Evolutionary conservation across 1,139 yeast species (phyloP).

Genomic region (Suhomyces chickasaworum): DNA sequence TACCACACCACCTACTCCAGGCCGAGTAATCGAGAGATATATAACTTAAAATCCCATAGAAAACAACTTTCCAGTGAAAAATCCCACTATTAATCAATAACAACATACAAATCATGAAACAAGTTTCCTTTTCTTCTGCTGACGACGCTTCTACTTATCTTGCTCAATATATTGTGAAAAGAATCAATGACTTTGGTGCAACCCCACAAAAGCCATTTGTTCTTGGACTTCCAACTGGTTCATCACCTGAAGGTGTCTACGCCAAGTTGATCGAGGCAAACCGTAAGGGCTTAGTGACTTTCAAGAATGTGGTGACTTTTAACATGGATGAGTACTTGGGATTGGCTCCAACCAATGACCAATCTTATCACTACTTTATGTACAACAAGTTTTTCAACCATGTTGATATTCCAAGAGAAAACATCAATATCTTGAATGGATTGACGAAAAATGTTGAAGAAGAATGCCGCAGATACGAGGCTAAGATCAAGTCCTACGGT

Average conservation of each 20-base stretch:
- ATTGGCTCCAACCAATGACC: constrained; percentile 49
- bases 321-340: constrained; percentile 67
- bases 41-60: not conserved
- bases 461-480: constrained; percentile 56
- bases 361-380: constrained; percentile 66
- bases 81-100: not conserved
- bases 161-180: constrained; percentile 50
- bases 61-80: not conserved
- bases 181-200: constrained; percentile 51
- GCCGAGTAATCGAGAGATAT: not conserved
- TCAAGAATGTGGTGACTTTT: constrained; percentile 59
- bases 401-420: constrained; percentile 55
- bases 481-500: constrained; percentile 51
- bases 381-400: constrained; percentile 59
- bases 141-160: constrained; percentile 53
- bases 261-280: constrained; percentile 49
- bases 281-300: constrained; percentile 46
- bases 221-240: constrained; percentile 65
- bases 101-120: constrained; percentile 30
- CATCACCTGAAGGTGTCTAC: constrained; percentile 64
- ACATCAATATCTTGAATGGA: constrained; percentile 61
- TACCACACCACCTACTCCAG: not conserved
- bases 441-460: constrained; percentile 45
- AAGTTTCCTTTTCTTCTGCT: constrained; percentile 40
- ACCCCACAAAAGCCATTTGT: constrained; percentile 55